Evolutionary conservation across 306 rosid species (phyloP).

Genomic region (Lathyrus tuberosus): DNA sequence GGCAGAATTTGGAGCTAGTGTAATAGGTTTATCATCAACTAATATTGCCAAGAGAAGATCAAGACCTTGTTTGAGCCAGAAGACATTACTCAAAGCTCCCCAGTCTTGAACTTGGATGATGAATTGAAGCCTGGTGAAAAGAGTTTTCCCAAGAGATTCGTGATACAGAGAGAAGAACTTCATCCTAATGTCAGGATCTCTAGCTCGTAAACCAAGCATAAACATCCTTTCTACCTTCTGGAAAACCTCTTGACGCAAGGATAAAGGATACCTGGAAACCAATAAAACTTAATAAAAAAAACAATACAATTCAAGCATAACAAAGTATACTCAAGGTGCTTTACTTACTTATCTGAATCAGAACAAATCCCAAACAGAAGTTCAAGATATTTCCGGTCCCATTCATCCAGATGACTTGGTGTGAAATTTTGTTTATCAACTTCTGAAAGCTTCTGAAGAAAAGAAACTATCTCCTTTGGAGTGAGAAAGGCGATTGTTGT

Average conservation of each 20-base stretch:
- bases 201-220: slow-evolving; percentile 96
- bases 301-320: slow-evolving; percentile 31
- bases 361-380: slow-evolving; percentile 89
- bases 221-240: slow-evolving; percentile 90
- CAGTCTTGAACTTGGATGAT: slow-evolving; percentile 90
- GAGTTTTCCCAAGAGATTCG: slow-evolving; percentile 77
- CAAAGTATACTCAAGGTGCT: slow-evolving; percentile 8
- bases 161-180: slow-evolving; percentile 87
- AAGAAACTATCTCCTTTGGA: slow-evolving; percentile 87
- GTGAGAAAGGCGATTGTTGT: slow-evolving; percentile 68
- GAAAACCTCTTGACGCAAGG: slow-evolving; percentile 87
- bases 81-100: slow-evolving; percentile 94
- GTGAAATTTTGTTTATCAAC: slow-evolving; percentile 85
- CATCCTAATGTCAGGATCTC: slow-evolving; percentile 90
- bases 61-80: slow-evolving; percentile 99
- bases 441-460: slow-evolving; percentile 94
- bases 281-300: slow-evolving; percentile 38
- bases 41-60: slow-evolving; percentile 94
- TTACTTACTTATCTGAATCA: slow-evolving; percentile 82
- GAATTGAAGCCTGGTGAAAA: slow-evolving; percentile 85
- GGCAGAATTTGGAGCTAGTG: slow-evolving; percentile 96
- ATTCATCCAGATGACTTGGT: slow-evolving; percentile 67
- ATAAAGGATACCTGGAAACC: slow-evolving; percentile 59
- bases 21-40: slow-evolving; percentile 92
- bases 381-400: slow-evolving; percentile 90